Evolutionary conservation across 352 stramenopile genomes (phyloP).

Genomic region (Phytophthora palmivora): DNA sequence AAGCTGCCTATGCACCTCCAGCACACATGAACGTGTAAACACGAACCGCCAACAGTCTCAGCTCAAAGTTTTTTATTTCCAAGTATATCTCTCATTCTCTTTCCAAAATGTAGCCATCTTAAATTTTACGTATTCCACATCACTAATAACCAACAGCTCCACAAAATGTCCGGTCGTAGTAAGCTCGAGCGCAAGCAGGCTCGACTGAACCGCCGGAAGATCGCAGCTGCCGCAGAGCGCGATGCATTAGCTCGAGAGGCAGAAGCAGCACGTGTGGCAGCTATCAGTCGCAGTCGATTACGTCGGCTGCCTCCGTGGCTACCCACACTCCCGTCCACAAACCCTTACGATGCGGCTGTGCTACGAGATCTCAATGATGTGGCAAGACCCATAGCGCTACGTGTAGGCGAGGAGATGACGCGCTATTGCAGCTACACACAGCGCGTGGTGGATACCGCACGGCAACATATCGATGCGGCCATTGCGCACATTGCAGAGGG

Average conservation of each 20-base stretch:
- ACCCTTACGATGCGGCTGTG: constrained; percentile 22
- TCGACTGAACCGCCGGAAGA: constrained; percentile 48
- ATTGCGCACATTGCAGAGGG: constrained; percentile 70
- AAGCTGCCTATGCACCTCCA: constrained; percentile 27
- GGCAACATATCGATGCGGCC: constrained; percentile 72
- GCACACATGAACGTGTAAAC: constrained; percentile 38
- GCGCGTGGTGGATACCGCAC: constrained; percentile 55
- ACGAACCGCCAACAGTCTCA: not conserved
- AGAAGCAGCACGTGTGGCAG: constrained; percentile 36
- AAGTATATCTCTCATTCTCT: constrained; percentile 12
- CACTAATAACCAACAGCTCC: not conserved
- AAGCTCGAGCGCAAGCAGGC: constrained; percentile 55
- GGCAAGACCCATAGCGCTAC: constrained; percentile 14
- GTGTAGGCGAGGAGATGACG: constrained; percentile 67
- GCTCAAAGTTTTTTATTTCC: constrained; percentile 23
- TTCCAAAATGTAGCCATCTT: too few species aligned
- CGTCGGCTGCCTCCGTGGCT: constrained; percentile 42
- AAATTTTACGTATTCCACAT: too few species aligned
- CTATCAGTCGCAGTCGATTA: constrained; percentile 36
- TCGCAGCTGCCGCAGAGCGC: constrained; percentile 31
- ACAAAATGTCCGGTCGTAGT: constrained; percentile 23
- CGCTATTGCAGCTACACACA: constrained; percentile 75
- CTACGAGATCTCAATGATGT: constrained; percentile 35
- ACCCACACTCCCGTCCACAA: constrained; percentile 29
- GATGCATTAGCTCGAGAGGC: constrained; percentile 33